Percentiles rank a stretch among this genome's conserved stretches.
Conservation (phyloP, 345 rosid species). For the Xanthoceras sorbifolium region DNA sequence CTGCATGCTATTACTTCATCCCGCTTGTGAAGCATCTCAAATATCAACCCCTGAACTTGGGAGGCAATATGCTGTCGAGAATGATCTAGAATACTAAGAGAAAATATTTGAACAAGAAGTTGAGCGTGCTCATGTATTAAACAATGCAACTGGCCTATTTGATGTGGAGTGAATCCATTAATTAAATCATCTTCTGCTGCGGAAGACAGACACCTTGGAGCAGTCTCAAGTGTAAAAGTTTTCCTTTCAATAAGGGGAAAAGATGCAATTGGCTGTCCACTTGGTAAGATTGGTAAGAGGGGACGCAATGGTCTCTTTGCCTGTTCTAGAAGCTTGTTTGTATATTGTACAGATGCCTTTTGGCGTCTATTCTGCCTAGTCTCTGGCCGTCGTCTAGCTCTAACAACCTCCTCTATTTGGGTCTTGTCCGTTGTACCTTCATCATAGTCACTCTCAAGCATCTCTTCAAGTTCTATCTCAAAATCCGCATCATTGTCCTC, state of each 20-base stretch:
- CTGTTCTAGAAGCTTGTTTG: conserved; percentile 57
- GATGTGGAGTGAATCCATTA: conserved; percentile 64
- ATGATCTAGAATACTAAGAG: conserved; percentile 75
- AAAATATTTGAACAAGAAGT: conserved; percentile 84
- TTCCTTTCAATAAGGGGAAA: conserved; percentile 32
- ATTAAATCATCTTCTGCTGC: conserved; percentile 34
- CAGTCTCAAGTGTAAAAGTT: conserved; percentile 31
- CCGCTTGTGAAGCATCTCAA: conserved; percentile 64
- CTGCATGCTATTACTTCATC: conserved; percentile 51
- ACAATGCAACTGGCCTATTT: conserved; percentile 77
- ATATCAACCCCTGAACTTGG: conserved; percentile 68
- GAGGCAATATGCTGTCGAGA: conserved; percentile 67
- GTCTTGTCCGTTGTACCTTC: conserved; percentile 44
- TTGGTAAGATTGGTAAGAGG: conserved; percentile 63
- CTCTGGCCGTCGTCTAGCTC: conserved; percentile 57
- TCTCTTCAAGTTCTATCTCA: conserved; percentile 91
- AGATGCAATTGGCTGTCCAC: conserved; percentile 30
- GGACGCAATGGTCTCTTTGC: conserved; percentile 74
- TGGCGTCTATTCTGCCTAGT: conserved; percentile 84
- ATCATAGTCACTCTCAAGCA: conserved; percentile 86
- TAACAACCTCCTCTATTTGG: conserved; percentile 30
- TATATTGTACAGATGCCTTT: conserved; percentile 44
- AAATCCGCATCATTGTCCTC: conserved; percentile 91
- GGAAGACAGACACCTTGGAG: conserved; percentile 26
- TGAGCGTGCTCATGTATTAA: conserved; percentile 84